A percentile compares a stretch with the other conserved stretches of the same genome.
phyloP scores from a whole-genome alignment of 1,139 yeast genomes.

The Yamadazyma diospyri region DNA sequence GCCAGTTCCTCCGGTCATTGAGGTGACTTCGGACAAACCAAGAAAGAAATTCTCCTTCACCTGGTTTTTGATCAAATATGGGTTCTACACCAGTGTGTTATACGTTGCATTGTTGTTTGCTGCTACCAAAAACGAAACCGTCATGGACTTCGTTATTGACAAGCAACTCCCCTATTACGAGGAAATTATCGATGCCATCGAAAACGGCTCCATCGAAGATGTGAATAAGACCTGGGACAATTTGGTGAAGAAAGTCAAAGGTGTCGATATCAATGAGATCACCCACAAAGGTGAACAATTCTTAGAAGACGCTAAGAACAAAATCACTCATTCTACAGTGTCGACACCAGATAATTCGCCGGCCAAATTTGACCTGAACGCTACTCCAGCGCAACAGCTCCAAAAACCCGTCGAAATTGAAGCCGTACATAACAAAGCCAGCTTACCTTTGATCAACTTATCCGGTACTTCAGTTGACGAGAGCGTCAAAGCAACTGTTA shows the following conservation, averaged over 20 bases:
- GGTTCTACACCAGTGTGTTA: conserved; percentile 25
- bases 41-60: conserved; percentile 32
- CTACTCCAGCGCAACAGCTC: conserved; percentile 45
- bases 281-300: conserved; percentile 35
- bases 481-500: conserved; percentile 44
- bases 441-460: conserved; percentile 35
- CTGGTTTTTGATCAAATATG: conserved; percentile 30
- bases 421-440: conserved; percentile 24
- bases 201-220: conserved; percentile 37
- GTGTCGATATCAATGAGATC: conserved; percentile 24
- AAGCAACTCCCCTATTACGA: conserved; percentile 45
- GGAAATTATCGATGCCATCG: conserved; percentile 38
- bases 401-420: conserved; percentile 43
- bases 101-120: conserved; percentile 41
- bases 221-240: conserved; percentile 20
- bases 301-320: conserved; percentile 36
- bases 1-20: conserved; percentile 3
- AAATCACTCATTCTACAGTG: conserved; percentile 14
- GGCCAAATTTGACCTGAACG: conserved; percentile 13
- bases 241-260: conserved; percentile 20
- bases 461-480: conserved; percentile 35
- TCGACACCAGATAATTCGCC: conserved; percentile 9
- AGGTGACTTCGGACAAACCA: conserved; percentile 6
- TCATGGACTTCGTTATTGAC: conserved; percentile 46
- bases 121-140: conserved; percentile 45